Evolutionary conservation across 345 rosid genomes (phyloP).

Genomic region (Murraya paniculata): DNA sequence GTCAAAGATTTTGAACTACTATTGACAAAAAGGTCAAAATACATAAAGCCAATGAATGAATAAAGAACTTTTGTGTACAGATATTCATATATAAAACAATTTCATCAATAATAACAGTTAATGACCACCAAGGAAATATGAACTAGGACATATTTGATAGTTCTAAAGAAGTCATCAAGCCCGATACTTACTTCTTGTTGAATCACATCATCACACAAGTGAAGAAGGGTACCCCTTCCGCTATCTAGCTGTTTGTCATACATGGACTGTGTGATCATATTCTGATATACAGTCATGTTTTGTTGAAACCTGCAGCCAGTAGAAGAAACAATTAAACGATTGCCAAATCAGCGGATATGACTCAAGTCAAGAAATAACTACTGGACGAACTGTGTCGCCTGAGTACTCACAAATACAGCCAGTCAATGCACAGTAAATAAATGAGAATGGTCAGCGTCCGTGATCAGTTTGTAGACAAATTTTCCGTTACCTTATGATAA

Average conservation of each 20-base stretch:
- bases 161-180: slow-evolving; percentile 1
- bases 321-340: slow-evolving; percentile 16
- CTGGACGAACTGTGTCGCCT: background rate
- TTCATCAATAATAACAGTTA: background rate
- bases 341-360: background rate
- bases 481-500: background rate
- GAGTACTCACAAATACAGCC: background rate
- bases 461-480: background rate
- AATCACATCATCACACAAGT: slow-evolving; percentile 94
- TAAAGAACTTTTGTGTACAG: background rate
- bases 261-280: slow-evolving; percentile 90
- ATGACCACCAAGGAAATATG: background rate
- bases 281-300: slow-evolving; percentile 84
- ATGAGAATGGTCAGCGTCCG: background rate
- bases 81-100: background rate
- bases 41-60: background rate
- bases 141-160: background rate
- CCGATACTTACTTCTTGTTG: slow-evolving; percentile 88
- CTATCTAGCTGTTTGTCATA: slow-evolving; percentile 97
- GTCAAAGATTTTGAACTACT: background rate
- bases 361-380: background rate
- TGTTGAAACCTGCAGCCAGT: slow-evolving; percentile 65
- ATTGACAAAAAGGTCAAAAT: background rate
- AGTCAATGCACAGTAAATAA: background rate
- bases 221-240: slow-evolving; percentile 94